Base-by-base conservation (phyloP, 352 stramenopile genomes). In the Phytophthora nicotianae region DNA sequence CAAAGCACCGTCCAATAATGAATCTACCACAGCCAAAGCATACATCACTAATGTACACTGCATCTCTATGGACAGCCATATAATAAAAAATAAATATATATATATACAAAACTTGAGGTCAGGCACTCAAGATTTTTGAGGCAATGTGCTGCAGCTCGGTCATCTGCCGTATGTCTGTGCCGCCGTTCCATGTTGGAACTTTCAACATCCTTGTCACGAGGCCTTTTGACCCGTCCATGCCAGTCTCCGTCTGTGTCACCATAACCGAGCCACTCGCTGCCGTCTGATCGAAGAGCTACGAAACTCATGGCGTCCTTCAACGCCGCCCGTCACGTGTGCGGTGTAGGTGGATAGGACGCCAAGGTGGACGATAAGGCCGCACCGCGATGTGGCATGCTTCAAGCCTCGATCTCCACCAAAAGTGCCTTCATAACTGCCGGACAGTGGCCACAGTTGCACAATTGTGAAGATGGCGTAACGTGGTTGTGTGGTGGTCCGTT, bases 161-260 rank as follows among this genome's bases (percentile, higher is more conserved):
- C 32, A 38, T 35, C 29, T 35, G 29, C 29, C 8, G 29, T 38
- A 38, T 17, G 5, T 38, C 27, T 8, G 32, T 38, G 13, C 13
- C 32, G 32, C 32, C 43, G 27, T 63, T 57, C 46, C 27, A n/a
- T n/a, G n/a, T n/a, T n/a, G n/a, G n/a, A n/a, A n/a, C n/a, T n/a
- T n/a, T n/a, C n/a, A 69, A 63, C 61, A 69, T 69, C 61, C 41
- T 65, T 33, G 61, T 65, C 37, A 69, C 32, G 54, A 54, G 27
- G 29, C 43, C 41, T 33, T 2, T 29, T 8, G 46, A 58, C 41
- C 47, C 35, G 54, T 62, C 54, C 54, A 40, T 58, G 23, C 24
- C 4, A 32, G 14, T 16, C 8, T 50, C 56, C 47, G 46, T 20
- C 21, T 58, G 38, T 35, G 13, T 8, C 7, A 45, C 19, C 59